phyloP scores from a whole-genome alignment of 2,329 filamentous ascomycete genomes.

The Microsporum audouinii region DNA sequence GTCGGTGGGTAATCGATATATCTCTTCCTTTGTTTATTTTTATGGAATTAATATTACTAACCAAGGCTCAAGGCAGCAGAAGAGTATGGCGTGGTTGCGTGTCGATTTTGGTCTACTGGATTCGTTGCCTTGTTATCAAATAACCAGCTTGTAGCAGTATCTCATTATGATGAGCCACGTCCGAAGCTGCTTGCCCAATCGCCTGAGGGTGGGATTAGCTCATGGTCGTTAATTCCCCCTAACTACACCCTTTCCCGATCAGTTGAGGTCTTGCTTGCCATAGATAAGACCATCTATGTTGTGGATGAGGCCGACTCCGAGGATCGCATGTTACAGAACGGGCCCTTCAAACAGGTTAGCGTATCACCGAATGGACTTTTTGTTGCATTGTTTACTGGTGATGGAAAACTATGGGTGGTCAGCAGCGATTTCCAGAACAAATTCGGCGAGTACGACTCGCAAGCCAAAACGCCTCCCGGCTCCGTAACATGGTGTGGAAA shows the following conservation, averaged over 20 bases:
- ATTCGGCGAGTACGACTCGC: conserved; percentile 81
- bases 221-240: conserved; percentile 83
- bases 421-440: conserved; percentile 91
- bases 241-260: conserved; percentile 80
- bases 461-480: conserved; percentile 70
- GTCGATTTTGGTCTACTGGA: conserved; percentile 82
- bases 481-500: conserved; percentile 95
- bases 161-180: conserved; percentile 79
- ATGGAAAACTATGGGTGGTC: conserved; percentile 81
- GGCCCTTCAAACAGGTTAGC: conserved; percentile 80
- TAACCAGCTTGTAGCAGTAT: conserved; percentile 76
- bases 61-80: conserved; percentile 53
- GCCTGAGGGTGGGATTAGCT: conserved; percentile 67
- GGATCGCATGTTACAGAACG: conserved; percentile 80
- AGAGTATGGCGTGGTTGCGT: conserved; percentile 75
- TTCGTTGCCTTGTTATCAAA: conserved; percentile 86
- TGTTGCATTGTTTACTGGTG: conserved; percentile 73
- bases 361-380: conserved; percentile 86
- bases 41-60: conserved; percentile 2
- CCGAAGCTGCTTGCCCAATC: conserved; percentile 68
- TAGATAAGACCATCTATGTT: conserved; percentile 71
- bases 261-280: conserved; percentile 81
- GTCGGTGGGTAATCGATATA: conserved; percentile 40
- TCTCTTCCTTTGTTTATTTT: background rate
- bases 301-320: conserved; percentile 83